Evolutionary conservation across 1,284 basidiomycete genomes (phyloP).

Genomic region (Melanopsichium pennsylvanicum): DNA sequence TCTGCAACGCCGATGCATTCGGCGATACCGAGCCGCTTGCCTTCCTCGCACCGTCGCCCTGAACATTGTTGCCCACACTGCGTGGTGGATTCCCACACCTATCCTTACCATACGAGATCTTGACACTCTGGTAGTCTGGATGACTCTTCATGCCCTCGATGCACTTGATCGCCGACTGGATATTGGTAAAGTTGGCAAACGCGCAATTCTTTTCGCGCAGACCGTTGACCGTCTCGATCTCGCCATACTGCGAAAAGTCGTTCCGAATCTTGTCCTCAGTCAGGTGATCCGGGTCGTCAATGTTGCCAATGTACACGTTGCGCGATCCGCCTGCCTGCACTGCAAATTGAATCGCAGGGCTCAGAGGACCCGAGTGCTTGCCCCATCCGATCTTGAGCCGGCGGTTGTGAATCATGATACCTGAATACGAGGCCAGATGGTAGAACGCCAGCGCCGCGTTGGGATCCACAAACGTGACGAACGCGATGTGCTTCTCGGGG

Average conservation of each 20-base stretch:
- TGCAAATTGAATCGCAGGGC: constrained; percentile 62
- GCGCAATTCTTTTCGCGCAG: constrained; percentile 64
- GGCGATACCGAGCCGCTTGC: constrained; percentile 38
- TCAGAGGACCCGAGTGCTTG: constrained; percentile 63
- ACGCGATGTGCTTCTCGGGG: constrained; percentile 64
- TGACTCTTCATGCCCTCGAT: constrained; percentile 65
- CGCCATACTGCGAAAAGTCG: constrained; percentile 63
- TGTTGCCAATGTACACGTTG: constrained; percentile 65
- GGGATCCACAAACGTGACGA: constrained; percentile 64
- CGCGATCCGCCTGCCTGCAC: constrained; percentile 64
- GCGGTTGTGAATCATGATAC: constrained; percentile 64
- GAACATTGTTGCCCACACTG: constrained; percentile 31
- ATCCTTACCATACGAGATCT: constrained; percentile 64
- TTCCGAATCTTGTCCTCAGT: constrained; percentile 60
- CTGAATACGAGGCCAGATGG: constrained; percentile 61
- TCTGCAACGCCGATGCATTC: constrained; percentile 17
- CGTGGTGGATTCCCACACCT: constrained; percentile 61
- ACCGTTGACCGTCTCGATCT: constrained; percentile 64
- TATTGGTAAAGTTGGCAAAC: constrained; percentile 65
- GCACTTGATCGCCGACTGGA: constrained; percentile 65
- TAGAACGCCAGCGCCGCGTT: constrained; percentile 63
- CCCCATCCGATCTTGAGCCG: constrained; percentile 65
- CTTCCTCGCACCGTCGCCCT: constrained; percentile 21
- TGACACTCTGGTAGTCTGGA: constrained; percentile 59
- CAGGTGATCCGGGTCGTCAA: constrained; percentile 57